phyloP scores from a whole-genome alignment of 2,329 filamentous ascomycete species.

The Fusarium sp. region DNA sequence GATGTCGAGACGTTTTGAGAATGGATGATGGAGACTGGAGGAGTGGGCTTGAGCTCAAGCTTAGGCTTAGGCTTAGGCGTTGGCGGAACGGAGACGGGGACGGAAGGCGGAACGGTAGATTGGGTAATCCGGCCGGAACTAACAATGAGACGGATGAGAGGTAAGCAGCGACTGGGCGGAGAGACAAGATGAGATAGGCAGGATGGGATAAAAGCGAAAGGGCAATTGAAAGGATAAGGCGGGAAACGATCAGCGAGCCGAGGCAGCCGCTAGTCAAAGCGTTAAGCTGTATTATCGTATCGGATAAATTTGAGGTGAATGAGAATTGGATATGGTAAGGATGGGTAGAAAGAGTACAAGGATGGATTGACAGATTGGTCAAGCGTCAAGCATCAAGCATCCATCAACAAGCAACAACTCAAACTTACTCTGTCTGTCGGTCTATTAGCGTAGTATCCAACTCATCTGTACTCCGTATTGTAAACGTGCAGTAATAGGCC shows the following conservation, averaged over 20 bases:
- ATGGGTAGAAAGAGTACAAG: no score
- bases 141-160: conserved; percentile 17
- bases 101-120: conserved; percentile 42
- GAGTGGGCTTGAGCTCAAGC: conserved; percentile 31
- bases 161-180: conserved; percentile 16
- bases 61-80: conserved; percentile 25
- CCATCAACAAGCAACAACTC: conserved; percentile 19
- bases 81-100: conserved; percentile 36
- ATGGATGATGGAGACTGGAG: conserved; percentile 35
- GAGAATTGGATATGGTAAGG: no score
- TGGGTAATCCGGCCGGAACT: conserved; percentile 37
- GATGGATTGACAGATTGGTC: conserved; percentile 6
- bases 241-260: conserved; percentile 37
- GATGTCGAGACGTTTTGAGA: conserved; percentile 18
- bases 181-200: conserved; percentile 18
- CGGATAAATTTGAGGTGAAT: conserved; percentile 3
- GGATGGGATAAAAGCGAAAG: neutral
- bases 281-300: neutral
- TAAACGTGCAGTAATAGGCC: no score
- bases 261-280: conserved; percentile 31
- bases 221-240: conserved; percentile 3
- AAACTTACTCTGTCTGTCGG: neutral
- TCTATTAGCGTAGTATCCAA: neutral
- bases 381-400: neutral
- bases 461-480: conserved; percentile 4